Conservation (phyloP, 2,329 filamentous ascomycete species). For the Teratosphaeria nubilosa region DNA sequence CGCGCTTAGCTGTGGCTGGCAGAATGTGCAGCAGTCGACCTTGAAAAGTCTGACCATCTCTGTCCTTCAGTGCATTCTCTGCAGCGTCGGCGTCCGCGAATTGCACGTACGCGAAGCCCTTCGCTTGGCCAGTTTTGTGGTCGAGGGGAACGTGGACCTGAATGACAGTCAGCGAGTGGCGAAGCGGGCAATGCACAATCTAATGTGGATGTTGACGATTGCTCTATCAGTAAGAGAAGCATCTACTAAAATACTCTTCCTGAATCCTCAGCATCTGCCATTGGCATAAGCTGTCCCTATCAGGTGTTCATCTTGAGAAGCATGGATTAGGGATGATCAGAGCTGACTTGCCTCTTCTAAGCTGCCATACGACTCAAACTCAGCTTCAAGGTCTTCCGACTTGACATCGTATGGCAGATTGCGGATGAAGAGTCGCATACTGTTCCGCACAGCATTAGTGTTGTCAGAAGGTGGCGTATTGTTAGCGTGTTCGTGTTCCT, state of each 20-base stretch:
- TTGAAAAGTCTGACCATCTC: slow-evolving; percentile 83
- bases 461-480: slow-evolving; percentile 16
- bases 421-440: slow-evolving; percentile 72
- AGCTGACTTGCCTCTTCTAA: slow-evolving; percentile 71
- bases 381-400: slow-evolving; percentile 62
- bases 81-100: slow-evolving; percentile 65
- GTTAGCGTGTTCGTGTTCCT: slow-evolving; percentile 14
- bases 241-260: slow-evolving; percentile 99
- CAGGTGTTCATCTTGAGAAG: slow-evolving; percentile 77
- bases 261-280: slow-evolving; percentile 73
- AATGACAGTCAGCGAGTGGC: background rate
- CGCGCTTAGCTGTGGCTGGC: slow-evolving; percentile 71
- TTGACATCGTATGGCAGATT: slow-evolving; percentile 76
- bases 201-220: slow-evolving; percentile 5
- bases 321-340: slow-evolving; percentile 14
- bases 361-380: slow-evolving; percentile 63
- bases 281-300: slow-evolving; percentile 99
- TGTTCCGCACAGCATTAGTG: slow-evolving; percentile 57
- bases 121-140: slow-evolving; percentile 58
- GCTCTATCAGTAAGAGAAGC: slow-evolving; percentile 60
- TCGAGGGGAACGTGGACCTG: slow-evolving; percentile 82
- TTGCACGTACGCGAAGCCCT: slow-evolving; percentile 83
- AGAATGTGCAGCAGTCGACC: slow-evolving; percentile 86
- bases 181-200: slow-evolving; percentile 2
- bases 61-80: slow-evolving; percentile 63